These are phyloP conservation scores for Syncephalis plumigaleata DNA, from an alignment of 371 early-diverging fungal genomes.

Conservation along the genomic window DNA sequence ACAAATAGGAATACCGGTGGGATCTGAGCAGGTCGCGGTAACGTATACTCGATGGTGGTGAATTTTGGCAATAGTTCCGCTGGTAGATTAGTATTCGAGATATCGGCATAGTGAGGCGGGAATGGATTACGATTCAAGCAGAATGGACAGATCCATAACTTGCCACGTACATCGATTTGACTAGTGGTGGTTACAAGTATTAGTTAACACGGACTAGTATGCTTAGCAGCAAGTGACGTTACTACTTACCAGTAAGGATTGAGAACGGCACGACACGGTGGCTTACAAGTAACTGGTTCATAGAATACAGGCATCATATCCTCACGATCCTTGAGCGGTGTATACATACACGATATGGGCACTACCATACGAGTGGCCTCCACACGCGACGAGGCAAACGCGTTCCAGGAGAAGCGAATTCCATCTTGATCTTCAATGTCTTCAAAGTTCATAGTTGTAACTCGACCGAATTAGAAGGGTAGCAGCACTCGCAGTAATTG, in stretches of 20 bases:
- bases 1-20: slow-evolving; percentile 96
- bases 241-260: slow-evolving; percentile 91
- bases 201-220: no score
- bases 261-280: slow-evolving; percentile 90
- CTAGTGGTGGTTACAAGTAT: slow-evolving; percentile 15
- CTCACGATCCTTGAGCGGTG: slow-evolving; percentile 89
- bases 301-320: slow-evolving; percentile 74
- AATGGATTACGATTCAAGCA: slow-evolving; percentile 95
- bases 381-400: slow-evolving; percentile 84
- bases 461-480: no score
- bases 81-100: slow-evolving; percentile 86
- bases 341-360: slow-evolving; percentile 93
- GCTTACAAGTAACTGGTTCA: slow-evolving; percentile 95
- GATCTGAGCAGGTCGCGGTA: slow-evolving; percentile 57
- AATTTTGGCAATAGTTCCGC: slow-evolving; percentile 90
- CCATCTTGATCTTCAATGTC: slow-evolving; percentile 86
- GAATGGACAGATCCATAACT: slow-evolving; percentile 98
- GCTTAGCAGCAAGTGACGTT: not conserved
- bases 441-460: slow-evolving; percentile 60
- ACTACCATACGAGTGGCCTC: slow-evolving; percentile 93
- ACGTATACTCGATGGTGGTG: slow-evolving; percentile 96
- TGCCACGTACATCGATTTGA: slow-evolving; percentile 85
- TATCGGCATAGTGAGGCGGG: slow-evolving; percentile 97
- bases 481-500: no score
- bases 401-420: slow-evolving; percentile 98